These are phyloP conservation scores for Monascus purpureus DNA, from an alignment of 495 filamentous ascomycete species.

Conservation along the genomic window DNA sequence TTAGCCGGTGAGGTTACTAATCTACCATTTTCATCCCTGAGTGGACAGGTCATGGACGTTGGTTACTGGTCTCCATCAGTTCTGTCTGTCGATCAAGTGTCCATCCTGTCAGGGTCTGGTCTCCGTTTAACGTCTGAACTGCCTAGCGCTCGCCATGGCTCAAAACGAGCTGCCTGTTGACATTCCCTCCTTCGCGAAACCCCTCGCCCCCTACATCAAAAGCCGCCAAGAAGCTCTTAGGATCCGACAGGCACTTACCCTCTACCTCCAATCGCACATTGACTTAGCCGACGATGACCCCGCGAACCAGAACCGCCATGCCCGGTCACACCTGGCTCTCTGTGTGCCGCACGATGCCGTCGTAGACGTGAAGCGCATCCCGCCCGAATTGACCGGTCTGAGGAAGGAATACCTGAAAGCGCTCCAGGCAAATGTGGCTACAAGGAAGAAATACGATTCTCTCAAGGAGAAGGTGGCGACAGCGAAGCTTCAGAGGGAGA, in stretches of 20 bases:
- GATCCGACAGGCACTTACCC: slow-evolving; percentile 31
- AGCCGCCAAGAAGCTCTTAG: slow-evolving; percentile 29
- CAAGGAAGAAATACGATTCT: slow-evolving; percentile 31
- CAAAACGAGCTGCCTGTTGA: too few relatives aligned
- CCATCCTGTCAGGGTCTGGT: too few relatives aligned
- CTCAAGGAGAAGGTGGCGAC: slow-evolving; percentile 15
- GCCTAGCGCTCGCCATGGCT: too few relatives aligned
- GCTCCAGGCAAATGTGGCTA: slow-evolving; percentile 41
- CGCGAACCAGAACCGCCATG: slow-evolving; percentile 8
- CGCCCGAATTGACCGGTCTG: slow-evolving; percentile 23
- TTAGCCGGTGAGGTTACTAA: too few relatives aligned
- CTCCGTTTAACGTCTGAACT: too few relatives aligned
- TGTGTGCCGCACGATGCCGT: slow-evolving; percentile 22
- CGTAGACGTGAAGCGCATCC: slow-evolving; percentile 22
- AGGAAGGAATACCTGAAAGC: slow-evolving; percentile 43
- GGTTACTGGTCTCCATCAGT: too few relatives aligned
- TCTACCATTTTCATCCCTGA: too few relatives aligned
- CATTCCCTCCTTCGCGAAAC: slow-evolving; percentile 28
- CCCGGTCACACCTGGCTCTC: slow-evolving; percentile 22
- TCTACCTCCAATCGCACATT: slow-evolving; percentile 28
- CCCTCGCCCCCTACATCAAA: slow-evolving; percentile 32
- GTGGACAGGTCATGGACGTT: too few relatives aligned
- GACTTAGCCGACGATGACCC: slow-evolving; percentile 16
- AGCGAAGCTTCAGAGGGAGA: neutral
- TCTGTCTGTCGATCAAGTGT: too few relatives aligned